Base-by-base conservation (phyloP, 768 basidiomycete genomes). In the Fomitopsis serialis region DNA sequence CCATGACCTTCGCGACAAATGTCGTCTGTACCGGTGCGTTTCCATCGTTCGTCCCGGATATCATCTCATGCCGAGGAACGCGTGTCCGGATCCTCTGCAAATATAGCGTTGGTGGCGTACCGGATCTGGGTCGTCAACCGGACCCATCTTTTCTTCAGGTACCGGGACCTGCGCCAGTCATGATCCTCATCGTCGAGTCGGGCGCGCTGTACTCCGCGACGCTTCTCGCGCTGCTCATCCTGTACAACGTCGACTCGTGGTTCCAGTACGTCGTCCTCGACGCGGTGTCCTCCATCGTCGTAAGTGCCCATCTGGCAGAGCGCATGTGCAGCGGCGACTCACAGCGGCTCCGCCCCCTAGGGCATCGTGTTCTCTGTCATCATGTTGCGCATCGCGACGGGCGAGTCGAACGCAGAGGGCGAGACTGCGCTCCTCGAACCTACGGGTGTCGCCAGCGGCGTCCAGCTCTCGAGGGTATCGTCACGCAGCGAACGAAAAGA, bases 311-410 rank as follows among this genome's bases (percentile, higher is more conserved):
- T n/a, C 17, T n/a, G 29, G 22, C 43, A 11, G 29, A 23, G 21
- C 10, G 21, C 13, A 24, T 36, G 34, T 32, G 29, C n/a, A n/a
- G 29, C 11, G 29, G 29, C 11, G 29, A 11, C 29, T 32, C 11
- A 32, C 29, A 32, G 29, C 29, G 29, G 5, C 29, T 32, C 11
- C 11, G 29, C 29, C 29, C 6, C 29, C 5, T 25, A 52, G 68
- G 72, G 66, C 46, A 64, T 69, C 29, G 72, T 72, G 1, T 74
- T 74, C 59, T 70, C 70, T 21, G 58, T 73, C 52, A 68, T 74
- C 57, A 74, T 72, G 45, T 66, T 72, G 36, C 70, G 71, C 19
- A 68, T 73, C 43, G 73, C 68, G 6, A 58, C 70, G 17, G 71
- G 71, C 36, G 56, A 70, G 13, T 63, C 69, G 25, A 45, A 47